Percentiles rank a stretch among this genome's conserved stretches.
phyloP scores from a whole-genome alignment of 148 eudicot species.

The Suaeda aralocaspica region DNA sequence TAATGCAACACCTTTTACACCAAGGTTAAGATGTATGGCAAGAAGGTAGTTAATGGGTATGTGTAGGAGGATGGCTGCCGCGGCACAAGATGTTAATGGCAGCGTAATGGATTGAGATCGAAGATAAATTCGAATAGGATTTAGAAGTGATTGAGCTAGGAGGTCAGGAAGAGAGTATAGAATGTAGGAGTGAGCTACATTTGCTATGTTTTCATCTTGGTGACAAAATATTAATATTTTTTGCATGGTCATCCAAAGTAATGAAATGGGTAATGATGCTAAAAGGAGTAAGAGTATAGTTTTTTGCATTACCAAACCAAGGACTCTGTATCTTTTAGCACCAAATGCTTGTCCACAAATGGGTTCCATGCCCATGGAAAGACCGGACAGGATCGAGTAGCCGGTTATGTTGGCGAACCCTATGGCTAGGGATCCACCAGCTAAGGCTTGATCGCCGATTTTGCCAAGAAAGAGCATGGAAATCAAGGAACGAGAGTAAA shows the following conservation, averaged over 20 bases:
- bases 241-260: conserved; percentile 68
- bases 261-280: conserved; percentile 53
- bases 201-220: conserved; percentile 54
- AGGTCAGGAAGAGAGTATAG: conserved; percentile 63
- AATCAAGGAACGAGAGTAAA: conserved; percentile 68
- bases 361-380: conserved; percentile 86
- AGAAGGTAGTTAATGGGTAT: conserved; percentile 62
- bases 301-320: conserved; percentile 58
- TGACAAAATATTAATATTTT: conserved; percentile 47
- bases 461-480: conserved; percentile 73
- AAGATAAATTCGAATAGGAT: conserved; percentile 67
- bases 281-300: conserved; percentile 48
- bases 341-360: conserved; percentile 81
- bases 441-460: conserved; percentile 57
- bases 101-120: conserved; percentile 67
- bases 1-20: conserved; percentile 57
- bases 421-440: conserved; percentile 66
- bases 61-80: conserved; percentile 55
- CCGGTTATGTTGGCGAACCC: conserved; percentile 84
- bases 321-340: conserved; percentile 51
- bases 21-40: conserved; percentile 42
- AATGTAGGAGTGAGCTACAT: conserved; percentile 52
- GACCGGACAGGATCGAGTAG: conserved; percentile 75
- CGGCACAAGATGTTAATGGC: conserved; percentile 64
- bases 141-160: conserved; percentile 47